Conservation (phyloP, 805 yeast species). For the Metschnikowia santaceciliae region DNA sequence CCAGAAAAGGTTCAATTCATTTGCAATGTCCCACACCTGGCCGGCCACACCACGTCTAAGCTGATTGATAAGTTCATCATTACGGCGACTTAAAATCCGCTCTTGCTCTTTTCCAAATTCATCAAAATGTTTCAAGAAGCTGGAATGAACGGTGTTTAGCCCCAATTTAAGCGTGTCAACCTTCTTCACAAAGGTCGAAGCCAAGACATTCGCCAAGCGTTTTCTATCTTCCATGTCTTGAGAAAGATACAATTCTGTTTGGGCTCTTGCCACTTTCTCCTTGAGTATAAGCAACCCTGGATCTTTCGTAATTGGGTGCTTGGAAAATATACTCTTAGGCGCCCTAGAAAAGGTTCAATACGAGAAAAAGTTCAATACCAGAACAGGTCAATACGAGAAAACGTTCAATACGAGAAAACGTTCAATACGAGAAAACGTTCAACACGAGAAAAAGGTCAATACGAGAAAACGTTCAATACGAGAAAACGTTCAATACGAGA, state of each 20-base stretch:
- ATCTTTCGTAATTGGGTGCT: constrained; percentile 1
- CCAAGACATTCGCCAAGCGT: background rate
- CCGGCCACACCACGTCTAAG: background rate
- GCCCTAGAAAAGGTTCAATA: too few species aligned
- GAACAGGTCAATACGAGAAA: too few species aligned
- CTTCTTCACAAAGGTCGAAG: background rate
- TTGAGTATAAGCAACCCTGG: background rate
- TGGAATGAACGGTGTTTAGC: background rate
- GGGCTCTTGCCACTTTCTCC: background rate
- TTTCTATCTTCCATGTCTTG: background rate
- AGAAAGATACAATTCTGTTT: background rate
- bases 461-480: too few species aligned
- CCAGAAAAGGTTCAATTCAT: background rate
- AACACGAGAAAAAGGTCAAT: too few species aligned
- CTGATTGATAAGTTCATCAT: too few species aligned
- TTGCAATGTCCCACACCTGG: background rate
- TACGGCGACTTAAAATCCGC: too few species aligned
- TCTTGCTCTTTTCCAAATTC: background rate
- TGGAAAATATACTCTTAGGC: background rate
- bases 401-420: too few species aligned
- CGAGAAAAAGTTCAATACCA: too few species aligned
- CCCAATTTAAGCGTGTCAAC: background rate
- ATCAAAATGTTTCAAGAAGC: background rate
- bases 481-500: too few species aligned
- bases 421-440: too few species aligned